Evolutionary conservation across 2,329 filamentous ascomycete genomes (phyloP), one percentile per base, ranked within the genome.

Genomic region (Colletotrichum endophyticum): DNA sequence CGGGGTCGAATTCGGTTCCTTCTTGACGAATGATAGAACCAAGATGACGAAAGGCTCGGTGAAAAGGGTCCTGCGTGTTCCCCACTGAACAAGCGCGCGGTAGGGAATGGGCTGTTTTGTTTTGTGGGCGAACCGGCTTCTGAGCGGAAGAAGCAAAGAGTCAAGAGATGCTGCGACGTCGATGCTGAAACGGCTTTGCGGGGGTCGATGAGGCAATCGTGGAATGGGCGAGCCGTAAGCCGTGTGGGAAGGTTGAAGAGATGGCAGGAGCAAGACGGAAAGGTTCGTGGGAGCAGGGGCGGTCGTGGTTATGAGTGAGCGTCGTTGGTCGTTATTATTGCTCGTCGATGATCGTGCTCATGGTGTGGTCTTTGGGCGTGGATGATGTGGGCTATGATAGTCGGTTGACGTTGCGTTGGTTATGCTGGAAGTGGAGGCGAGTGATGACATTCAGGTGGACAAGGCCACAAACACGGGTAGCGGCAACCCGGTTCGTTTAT

Each of bases 1-100:
- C 16, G 25, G 28, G 16, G 49, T 34, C 16, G n/a, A 28, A 22
- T 11, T 15, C 28, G 34, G n/a, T 27, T 70, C 28, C n/a, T 25
- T 61, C 3, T 13, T 34, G 56, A 19, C 72, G 62, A 70, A 36
- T 70, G 56, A 63, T 53, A 70, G 66, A n/a, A 68, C 28, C 32
- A 32, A 28, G n/a, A 30, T 67, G 73, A 56, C 39, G 39, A 75
- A 70, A 66, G 13, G 39, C 34, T 61, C 44, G 56, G 22, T 30
- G 49, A 62, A 53, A 70, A n/a, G 68, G 73, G 69, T 68, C 8
- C 39, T 6, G 56, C 5, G 34, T 22, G 19, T 70, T 69, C 62
- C 19, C 72, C 75, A 77, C 75, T 76, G 73, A 77, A 76, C 75
- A 77, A 77, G 72, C 75, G 75, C 68, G 75, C 75, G 75, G 63